Evolutionary conservation across 441 rosid genomes (phyloP).

Genomic region (Gossypium gossypioides): DNA sequence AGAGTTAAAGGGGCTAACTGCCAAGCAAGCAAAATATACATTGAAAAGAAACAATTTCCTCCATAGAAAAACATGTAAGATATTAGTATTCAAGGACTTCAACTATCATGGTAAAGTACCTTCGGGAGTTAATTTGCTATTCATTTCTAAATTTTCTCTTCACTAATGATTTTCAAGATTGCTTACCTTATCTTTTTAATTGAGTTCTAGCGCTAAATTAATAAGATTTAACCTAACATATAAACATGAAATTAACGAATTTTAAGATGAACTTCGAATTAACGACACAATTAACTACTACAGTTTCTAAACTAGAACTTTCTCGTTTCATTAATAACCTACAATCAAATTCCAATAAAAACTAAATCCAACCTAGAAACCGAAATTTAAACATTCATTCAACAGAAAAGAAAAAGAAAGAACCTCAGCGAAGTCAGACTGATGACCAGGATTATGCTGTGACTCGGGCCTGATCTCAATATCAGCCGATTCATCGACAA

Average conservation of each 20-base stretch:
- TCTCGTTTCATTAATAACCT: background rate
- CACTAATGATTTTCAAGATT: background rate
- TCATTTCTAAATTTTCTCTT: background rate
- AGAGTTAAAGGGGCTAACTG: background rate
- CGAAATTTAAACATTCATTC: background rate
- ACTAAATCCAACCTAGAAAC: background rate
- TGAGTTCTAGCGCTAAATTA: background rate
- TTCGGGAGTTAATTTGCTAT: background rate
- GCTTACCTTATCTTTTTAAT: background rate
- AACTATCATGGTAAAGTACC: background rate
- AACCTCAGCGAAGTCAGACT: constrained; percentile 86
- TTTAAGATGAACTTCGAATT: background rate
- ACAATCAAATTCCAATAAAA: background rate
- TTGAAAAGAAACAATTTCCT: background rate
- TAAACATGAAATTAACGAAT: background rate
- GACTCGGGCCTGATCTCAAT: constrained; percentile 94
- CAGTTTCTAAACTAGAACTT: background rate
- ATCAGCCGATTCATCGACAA: constrained; percentile 73
- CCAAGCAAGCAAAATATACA: background rate
- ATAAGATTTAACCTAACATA: background rate
- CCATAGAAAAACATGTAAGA: background rate
- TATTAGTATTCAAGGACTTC: background rate
- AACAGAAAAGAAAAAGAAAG: background rate
- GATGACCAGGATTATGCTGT: constrained; percentile 91
- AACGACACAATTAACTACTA: background rate